phyloP scores from a whole-genome alignment of 768 basidiomycete genomes.

The Xanthoconium purpureum region DNA sequence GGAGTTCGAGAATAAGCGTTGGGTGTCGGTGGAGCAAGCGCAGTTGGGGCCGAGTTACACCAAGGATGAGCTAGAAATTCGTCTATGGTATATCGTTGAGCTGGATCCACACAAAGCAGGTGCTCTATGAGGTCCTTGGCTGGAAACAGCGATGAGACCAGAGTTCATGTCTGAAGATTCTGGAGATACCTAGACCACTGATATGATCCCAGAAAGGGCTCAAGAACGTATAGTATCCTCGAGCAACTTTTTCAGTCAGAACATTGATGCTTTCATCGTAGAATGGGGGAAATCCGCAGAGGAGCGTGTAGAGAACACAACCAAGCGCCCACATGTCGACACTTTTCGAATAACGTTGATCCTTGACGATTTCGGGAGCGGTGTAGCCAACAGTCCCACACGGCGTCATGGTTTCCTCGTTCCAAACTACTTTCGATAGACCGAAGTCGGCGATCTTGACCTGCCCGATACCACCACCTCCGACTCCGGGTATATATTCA shows the following conservation, averaged over 20 bases:
- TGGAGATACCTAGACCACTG: constrained; percentile 60
- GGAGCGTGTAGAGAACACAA: constrained; percentile 96
- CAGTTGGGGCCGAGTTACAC: constrained; percentile 71
- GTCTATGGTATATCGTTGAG: constrained; percentile 95
- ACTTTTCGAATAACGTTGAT: constrained; percentile 93
- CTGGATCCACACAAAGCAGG: constrained; percentile 91
- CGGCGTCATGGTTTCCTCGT: constrained; percentile 98
- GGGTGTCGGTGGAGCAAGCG: constrained; percentile 67
- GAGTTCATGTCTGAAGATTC: neutral
- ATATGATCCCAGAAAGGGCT: constrained; percentile 99
- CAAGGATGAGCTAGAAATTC: constrained; percentile 97
- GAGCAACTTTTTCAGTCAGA: constrained; percentile 95
- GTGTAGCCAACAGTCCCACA: constrained; percentile 99
- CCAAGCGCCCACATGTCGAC: constrained; percentile 99
- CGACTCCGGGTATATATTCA: constrained; percentile 86
- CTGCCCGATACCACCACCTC: constrained; percentile 94
- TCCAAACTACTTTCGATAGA: constrained; percentile 96
- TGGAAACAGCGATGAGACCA: constrained; percentile 31
- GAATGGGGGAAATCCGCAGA: constrained; percentile 97
- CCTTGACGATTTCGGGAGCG: constrained; percentile 98
- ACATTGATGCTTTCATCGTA: constrained; percentile 99
- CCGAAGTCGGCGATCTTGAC: constrained; percentile 99
- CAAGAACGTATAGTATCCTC: constrained; percentile 96
- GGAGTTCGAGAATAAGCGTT: constrained; percentile 40
- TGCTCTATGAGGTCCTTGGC: constrained; percentile 96